A percentile compares a stretch with the other conserved stretches of the same genome.
Evolutionary conservation across 352 stramenopile species (phyloP).

Genomic region (Globisporangium spinosum): DNA sequence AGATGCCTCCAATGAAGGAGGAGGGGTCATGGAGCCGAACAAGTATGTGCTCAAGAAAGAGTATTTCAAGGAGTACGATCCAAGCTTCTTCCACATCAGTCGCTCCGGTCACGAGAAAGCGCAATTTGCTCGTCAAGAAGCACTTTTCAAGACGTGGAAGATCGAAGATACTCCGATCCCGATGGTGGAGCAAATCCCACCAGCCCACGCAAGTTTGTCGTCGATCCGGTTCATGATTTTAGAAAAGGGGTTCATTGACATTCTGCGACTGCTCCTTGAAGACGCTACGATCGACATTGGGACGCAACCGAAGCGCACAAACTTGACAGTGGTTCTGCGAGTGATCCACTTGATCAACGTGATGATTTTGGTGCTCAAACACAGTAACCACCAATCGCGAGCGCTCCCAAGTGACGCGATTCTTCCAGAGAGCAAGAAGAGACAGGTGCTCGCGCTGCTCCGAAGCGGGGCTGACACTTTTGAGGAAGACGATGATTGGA

Average conservation of each 20-base stretch:
- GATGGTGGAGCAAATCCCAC: conserved; percentile 54
- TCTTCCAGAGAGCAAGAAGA: conserved; percentile 44
- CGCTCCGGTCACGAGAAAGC: conserved; percentile 75
- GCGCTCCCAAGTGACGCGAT: conserved; percentile 25
- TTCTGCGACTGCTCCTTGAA: conserved; percentile 67
- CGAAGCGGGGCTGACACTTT: conserved; percentile 60
- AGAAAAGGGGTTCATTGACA: conserved; percentile 54
- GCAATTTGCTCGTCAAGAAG: conserved; percentile 73
- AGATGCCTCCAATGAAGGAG: conserved; percentile 35
- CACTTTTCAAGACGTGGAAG: conserved; percentile 81
- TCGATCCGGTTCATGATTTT: conserved; percentile 54
- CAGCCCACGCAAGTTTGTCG: conserved; percentile 49
- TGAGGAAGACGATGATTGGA: conserved; percentile 46
- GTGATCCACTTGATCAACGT: conserved; percentile 69
- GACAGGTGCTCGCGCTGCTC: conserved; percentile 40
- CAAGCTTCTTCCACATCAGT: conserved; percentile 75
- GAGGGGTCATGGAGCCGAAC: conserved; percentile 58
- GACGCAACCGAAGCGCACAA: conserved; percentile 43
- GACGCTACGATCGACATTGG: conserved; percentile 34
- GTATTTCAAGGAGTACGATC: conserved; percentile 78
- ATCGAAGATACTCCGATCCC: conserved; percentile 64
- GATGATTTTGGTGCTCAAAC: conserved; percentile 56
- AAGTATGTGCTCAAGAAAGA: conserved; percentile 81
- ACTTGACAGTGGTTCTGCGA: conserved; percentile 64
- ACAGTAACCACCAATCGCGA: conserved; percentile 22